phyloP scores from a whole-genome alignment of 176 grass and related monocot genomes.

The Zea luxurians region DNA sequence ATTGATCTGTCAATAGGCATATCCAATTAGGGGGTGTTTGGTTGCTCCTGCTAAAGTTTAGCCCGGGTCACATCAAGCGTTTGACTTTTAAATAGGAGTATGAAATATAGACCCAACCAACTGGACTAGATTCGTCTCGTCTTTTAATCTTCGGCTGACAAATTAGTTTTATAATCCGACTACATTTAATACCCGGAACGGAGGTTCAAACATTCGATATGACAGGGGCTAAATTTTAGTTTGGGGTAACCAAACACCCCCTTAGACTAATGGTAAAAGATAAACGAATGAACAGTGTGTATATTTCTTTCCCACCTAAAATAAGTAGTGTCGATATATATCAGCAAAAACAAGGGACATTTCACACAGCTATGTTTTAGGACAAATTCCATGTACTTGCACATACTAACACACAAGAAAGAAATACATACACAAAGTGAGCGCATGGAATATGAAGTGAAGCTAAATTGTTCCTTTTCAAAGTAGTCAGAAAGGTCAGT shows the following conservation, averaged over 20 bases:
- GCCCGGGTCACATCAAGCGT: no score
- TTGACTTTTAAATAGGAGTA: no score
- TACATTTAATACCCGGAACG: no score
- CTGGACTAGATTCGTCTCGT: no score
- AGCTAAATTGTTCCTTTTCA: constrained; percentile 15
- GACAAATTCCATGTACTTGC: constrained; percentile 11
- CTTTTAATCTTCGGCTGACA: no score
- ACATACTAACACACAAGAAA: constrained; percentile 21
- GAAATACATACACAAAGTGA: neutral
- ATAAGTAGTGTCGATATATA: neutral
- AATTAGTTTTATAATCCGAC: no score
- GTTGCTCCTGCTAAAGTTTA: no score
- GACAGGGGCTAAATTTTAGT: no score
- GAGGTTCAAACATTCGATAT: no score
- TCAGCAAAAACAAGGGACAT: constrained; percentile 30
- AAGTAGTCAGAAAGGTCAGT: neutral
- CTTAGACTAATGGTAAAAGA: neutral
- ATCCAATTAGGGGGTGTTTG: no score
- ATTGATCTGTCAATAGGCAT: neutral
- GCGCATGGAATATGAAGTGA: neutral
- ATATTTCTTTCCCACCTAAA: constrained; percentile 20
- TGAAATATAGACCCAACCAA: no score
- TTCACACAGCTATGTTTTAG: neutral
- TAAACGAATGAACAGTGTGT: neutral
- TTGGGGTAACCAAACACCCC: no score